These are phyloP conservation scores for Closterium sp. DNA, from an alignment of 139 green algal species.

Conservation along the genomic window DNA sequence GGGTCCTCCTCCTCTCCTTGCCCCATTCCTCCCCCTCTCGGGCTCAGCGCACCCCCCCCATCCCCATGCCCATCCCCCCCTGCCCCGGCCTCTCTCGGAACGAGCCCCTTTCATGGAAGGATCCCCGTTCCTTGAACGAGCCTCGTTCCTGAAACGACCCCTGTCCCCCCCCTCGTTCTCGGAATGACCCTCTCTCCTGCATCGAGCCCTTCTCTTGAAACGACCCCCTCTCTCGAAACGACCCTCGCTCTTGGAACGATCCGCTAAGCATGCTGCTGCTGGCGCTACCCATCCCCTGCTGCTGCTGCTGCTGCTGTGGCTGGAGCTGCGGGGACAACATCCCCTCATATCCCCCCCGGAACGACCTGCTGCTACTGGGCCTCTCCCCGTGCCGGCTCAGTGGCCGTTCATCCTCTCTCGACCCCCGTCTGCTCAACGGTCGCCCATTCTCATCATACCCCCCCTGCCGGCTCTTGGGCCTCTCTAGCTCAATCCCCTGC, in stretches of 20 bases:
- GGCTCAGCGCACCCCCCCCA: too few species aligned
- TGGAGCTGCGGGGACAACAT: neutral
- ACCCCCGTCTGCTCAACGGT: neutral
- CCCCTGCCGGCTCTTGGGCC: neutral
- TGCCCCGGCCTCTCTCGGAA: neutral
- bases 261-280: neutral
- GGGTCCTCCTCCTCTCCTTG: neutral
- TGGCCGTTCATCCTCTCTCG: neutral
- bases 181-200: neutral
- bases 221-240: neutral
- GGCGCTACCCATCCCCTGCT: neutral
- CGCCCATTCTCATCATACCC: neutral
- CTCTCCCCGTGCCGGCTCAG: neutral
- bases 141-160: neutral
- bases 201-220: neutral
- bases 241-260: neutral
- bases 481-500: neutral
- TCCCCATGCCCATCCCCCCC: too few species aligned
- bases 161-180: neutral
- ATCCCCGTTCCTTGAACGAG: neutral
- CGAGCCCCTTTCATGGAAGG: neutral
- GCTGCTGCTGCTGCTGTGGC: neutral
- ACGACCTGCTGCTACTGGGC: neutral
- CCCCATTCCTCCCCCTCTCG: too few species aligned
- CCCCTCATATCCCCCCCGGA: neutral